A percentile compares a stretch with the other conserved stretches of the same genome.
Evolutionary conservation across 169 alveolate species (phyloP).

Genomic region (Plasmodium vinckei): DNA sequence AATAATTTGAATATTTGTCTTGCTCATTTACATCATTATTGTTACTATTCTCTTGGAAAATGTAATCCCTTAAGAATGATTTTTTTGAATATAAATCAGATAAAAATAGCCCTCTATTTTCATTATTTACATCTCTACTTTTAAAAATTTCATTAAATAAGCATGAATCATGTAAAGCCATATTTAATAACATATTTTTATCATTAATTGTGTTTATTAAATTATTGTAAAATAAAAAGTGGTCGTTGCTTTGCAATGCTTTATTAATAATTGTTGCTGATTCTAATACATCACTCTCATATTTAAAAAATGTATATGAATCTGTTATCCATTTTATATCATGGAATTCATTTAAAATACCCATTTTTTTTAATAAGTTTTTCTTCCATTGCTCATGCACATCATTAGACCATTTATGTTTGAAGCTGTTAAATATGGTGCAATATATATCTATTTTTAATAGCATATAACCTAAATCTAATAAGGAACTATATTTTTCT

Average conservation of each 20-base stretch:
- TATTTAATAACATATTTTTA: slow-evolving; percentile 15
- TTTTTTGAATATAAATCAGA: slow-evolving; percentile 51
- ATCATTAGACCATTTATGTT: slow-evolving; percentile 27
- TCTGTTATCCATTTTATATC: slow-evolving; percentile 70
- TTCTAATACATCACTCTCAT: slow-evolving; percentile 65
- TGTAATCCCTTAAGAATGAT: slow-evolving; percentile 24
- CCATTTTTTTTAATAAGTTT: slow-evolving; percentile 57
- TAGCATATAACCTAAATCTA: slow-evolving; percentile 59
- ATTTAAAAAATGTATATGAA: slow-evolving; percentile 34
- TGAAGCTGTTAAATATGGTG: slow-evolving; percentile 27
- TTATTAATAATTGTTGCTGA: slow-evolving; percentile 54
- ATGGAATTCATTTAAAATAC: slow-evolving; percentile 63
- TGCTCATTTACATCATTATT: slow-evolving; percentile 1
- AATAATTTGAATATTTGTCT: slow-evolving; percentile 35
- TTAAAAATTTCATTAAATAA: slow-evolving; percentile 52
- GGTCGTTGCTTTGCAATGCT: slow-evolving; percentile 47
- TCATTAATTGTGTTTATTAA: slow-evolving; percentile 55
- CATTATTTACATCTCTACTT: slow-evolving; percentile 19
- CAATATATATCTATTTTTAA: slow-evolving; percentile 41
- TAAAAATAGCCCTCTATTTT: slow-evolving; percentile 27
- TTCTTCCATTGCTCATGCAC: slow-evolving; percentile 63
- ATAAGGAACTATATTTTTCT: slow-evolving; percentile 18
- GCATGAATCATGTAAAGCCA: slow-evolving; percentile 51
- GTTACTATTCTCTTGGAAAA: slow-evolving; percentile 14
- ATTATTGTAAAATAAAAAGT: slow-evolving; percentile 38